These are phyloP conservation scores for Bocquillonia castaneifolia DNA, from an alignment of 441 rosid species.

Conservation along the genomic window DNA sequence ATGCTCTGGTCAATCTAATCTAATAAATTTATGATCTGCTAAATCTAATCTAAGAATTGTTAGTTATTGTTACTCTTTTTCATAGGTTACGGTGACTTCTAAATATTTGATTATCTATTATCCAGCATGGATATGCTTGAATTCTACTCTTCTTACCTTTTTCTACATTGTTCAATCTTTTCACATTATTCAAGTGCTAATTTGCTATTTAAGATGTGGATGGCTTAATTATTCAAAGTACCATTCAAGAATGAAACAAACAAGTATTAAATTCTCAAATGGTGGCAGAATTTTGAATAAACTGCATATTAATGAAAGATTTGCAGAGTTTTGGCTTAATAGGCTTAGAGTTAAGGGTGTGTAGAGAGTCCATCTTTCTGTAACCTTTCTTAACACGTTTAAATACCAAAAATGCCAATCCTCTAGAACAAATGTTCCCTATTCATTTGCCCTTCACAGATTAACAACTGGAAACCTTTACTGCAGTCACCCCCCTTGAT, in stretches of 20 bases:
- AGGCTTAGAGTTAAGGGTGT: neutral
- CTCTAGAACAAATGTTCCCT: neutral
- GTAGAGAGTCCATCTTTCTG: neutral
- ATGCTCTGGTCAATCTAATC: neutral
- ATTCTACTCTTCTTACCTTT: neutral
- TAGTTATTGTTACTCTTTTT: neutral
- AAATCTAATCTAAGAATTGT: neutral
- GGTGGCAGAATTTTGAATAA: neutral
- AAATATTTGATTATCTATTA: neutral
- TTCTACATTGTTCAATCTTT: neutral
- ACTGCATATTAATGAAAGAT: neutral
- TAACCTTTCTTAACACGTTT: neutral
- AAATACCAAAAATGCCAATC: too few species aligned
- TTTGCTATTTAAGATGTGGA: neutral
- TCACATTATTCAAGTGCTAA: neutral
- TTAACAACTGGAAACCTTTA: neutral
- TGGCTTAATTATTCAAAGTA: neutral
- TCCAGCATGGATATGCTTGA: constrained; percentile 2
- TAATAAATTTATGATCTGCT: too few species aligned
- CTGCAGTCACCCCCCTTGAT: neutral
- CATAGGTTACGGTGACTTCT: too few species aligned
- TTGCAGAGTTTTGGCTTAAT: neutral
- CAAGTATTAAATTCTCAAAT: neutral
- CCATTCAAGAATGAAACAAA: neutral
- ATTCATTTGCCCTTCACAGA: neutral